Base-by-base conservation (phyloP, 352 stramenopile species). In the Phytophthora europaea region DNA sequence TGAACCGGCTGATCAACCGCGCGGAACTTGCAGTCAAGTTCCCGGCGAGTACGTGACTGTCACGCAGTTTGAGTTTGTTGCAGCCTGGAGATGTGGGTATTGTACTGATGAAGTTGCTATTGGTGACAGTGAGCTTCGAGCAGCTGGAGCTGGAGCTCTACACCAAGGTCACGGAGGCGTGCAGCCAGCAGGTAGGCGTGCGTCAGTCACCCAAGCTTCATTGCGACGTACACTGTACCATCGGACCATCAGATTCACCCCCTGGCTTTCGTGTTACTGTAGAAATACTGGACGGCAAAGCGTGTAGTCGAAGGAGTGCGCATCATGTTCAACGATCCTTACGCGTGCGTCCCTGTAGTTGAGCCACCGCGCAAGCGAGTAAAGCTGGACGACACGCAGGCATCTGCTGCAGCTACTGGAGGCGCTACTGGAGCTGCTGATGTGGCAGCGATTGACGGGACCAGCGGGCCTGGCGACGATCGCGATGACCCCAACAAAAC, bases 21-120 rank as follows among this genome's bases (percentile, higher is more conserved):
- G 90, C 90, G 0, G 90, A 97, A 61, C 70, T 97, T 6, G 88
- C 88, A 3, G 87, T 94, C 34, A 94, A 95, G 72, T 93, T 88
- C 43, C 84, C 90, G 43, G 64, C 61, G 0, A 73, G 90, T 97
- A 61, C 62, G 72, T 76, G 48, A 15, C 40, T 23, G 4, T 47
- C 38, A 10, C 18, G 38, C 38, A 47, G 6, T n/a, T 31, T n/a
- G 38, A 47, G 26, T 28, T 28, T 47, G 38, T 16, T 47, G 38
- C 38, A 6, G 38, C 4, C 38, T 47, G 38, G 38, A n/a, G 38
- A 47, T 47, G 2, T 33, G 33, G 18, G 6, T 6, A 9, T 1
- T 28, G n/a, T 23, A 53, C n/a, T 28, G 8, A 18, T 55, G 12
- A 10, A 13, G 4, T 22, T 26, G n/a, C 43, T 36, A 60, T 40